These are phyloP conservation scores for Stramenopiles sp. DNA, from an alignment of 352 stramenopile species.

Conservation along the genomic window DNA sequence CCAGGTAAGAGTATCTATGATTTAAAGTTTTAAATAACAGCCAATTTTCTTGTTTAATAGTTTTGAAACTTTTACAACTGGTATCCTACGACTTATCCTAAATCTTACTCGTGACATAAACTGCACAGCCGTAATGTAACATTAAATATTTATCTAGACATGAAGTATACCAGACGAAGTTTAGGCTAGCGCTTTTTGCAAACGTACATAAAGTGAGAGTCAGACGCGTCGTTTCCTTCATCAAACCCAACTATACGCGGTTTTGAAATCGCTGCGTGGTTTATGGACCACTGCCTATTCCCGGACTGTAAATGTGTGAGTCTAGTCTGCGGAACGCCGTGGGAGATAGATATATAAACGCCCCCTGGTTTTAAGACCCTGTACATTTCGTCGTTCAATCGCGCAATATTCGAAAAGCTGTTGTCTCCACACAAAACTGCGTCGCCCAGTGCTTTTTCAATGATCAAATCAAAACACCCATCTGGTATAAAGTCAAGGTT, in stretches of 20 bases:
- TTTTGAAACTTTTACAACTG: no score
- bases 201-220: no score
- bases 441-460: constrained; percentile 19
- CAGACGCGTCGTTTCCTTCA: no score
- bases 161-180: not conserved
- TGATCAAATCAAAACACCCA: constrained; percentile 16
- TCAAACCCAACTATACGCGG: not conserved
- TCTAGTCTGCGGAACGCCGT: constrained; percentile 18
- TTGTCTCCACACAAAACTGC: constrained; percentile 18
- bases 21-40: no score
- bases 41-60: no score
- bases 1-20: no score
- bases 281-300: not conserved
- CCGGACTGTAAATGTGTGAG: constrained; percentile 15
- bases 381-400: constrained; percentile 23
- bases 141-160: no score
- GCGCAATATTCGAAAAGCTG: not conserved
- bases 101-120: no score
- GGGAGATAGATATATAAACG: constrained; percentile 15
- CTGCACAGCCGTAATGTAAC: no score
- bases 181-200: not conserved
- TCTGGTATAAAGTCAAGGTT: not conserved
- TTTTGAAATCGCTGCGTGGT: not conserved
- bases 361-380: constrained; percentile 18
- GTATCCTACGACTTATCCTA: no score